Evolutionary conservation across 202 grass and related monocot species (phyloP).

Genomic region (Setaria viridis): DNA sequence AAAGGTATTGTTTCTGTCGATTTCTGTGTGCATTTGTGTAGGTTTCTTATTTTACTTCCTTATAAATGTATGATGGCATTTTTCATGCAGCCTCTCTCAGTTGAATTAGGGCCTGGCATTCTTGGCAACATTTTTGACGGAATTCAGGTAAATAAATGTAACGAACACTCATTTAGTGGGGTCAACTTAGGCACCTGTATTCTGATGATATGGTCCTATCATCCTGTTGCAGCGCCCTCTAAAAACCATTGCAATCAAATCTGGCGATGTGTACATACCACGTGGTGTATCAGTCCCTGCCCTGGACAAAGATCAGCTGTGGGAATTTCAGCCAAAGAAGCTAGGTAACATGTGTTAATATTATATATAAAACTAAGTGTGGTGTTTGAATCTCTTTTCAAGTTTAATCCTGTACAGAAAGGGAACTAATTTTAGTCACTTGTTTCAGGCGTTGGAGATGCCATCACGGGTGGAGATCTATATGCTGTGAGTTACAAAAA

Average conservation of each 20-base stretch:
- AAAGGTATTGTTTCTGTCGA: slow-evolving; percentile 53
- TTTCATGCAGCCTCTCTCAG: slow-evolving; percentile 65
- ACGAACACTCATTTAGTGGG: neutral
- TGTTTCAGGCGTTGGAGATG: slow-evolving; percentile 76
- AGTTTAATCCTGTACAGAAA: neutral
- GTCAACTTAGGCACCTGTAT: neutral
- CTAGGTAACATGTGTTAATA: slow-evolving; percentile 48
- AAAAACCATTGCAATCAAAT: slow-evolving; percentile 85
- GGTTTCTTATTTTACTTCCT: neutral
- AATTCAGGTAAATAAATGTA: slow-evolving; percentile 51
- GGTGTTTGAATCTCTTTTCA: neutral
- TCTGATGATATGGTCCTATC: slow-evolving; percentile 24
- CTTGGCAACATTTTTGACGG: slow-evolving; percentile 77
- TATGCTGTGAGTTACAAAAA: slow-evolving; percentile 73
- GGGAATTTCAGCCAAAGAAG: slow-evolving; percentile 81
- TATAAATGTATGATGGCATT: neutral
- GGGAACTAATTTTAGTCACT: slow-evolving; percentile 27
- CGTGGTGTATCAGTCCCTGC: slow-evolving; percentile 80
- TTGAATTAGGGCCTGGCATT: slow-evolving; percentile 73
- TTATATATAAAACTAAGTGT: slow-evolving; percentile 19
- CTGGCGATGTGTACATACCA: slow-evolving; percentile 83
- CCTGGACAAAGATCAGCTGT: slow-evolving; percentile 80
- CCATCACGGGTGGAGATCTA: slow-evolving; percentile 74
- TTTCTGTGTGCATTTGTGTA: neutral
- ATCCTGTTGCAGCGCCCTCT: slow-evolving; percentile 60